A percentile compares a stretch with the other conserved stretches of the same genome.
These are phyloP conservation scores for Epichloe sp. DNA, from an alignment of 2,329 filamentous ascomycete species.

Conservation along the genomic window DNA sequence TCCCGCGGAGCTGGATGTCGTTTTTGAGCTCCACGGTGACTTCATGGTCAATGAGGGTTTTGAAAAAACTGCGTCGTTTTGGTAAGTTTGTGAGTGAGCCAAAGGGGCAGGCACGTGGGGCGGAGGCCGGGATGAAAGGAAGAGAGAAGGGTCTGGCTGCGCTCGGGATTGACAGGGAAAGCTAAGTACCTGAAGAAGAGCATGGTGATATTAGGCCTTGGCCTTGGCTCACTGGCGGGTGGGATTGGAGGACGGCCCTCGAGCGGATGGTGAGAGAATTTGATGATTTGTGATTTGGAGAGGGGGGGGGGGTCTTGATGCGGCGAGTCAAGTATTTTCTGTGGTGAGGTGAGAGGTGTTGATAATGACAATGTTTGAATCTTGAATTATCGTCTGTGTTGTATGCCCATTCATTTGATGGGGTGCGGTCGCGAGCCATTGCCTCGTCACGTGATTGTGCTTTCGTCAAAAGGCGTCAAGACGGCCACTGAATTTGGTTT, in stretches of 20 bases:
- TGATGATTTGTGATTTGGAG: no score
- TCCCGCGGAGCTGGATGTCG: constrained; percentile 92
- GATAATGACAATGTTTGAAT: neutral
- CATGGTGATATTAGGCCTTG: constrained; percentile 15
- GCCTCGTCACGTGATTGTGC: neutral
- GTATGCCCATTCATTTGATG: neutral
- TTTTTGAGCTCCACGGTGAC: constrained; percentile 99
- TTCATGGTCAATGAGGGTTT: constrained; percentile 92
- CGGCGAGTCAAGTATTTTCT: neutral
- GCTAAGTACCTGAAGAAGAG: constrained; percentile 30
- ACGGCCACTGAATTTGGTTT: no score
- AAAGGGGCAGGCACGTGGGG: no score
- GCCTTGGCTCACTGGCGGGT: neutral
- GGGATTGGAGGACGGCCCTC: no score
- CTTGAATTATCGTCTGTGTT: neutral
- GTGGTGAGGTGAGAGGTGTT: neutral
- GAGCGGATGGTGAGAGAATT: neutral
- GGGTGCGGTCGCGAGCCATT: neutral
- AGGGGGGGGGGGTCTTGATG: no score
- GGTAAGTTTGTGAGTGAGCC: no score
- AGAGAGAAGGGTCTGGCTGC: no score
- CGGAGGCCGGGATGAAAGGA: no score
- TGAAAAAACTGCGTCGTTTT: constrained; percentile 65
- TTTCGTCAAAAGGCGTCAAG: neutral
- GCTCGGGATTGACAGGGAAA: neutral